These are phyloP conservation scores for Cronartium ribicola DNA, from an alignment of 1,284 basidiomycete species.

Conservation along the genomic window DNA sequence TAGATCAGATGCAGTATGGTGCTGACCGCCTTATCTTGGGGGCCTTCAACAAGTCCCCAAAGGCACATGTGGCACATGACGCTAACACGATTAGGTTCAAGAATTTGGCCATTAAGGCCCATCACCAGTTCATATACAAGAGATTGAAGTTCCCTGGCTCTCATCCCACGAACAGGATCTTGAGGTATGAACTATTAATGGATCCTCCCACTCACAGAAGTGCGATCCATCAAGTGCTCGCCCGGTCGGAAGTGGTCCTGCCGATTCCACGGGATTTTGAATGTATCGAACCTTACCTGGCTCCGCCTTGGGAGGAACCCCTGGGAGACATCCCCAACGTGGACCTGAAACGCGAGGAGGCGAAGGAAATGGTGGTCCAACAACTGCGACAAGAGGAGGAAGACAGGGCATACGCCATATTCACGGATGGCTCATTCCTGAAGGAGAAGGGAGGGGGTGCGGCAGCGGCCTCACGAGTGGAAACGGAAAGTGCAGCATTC, in stretches of 20 bases:
- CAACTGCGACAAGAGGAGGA: neutral
- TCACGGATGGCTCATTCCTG: constrained; percentile 18
- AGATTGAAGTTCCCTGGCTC: neutral
- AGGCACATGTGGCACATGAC: neutral
- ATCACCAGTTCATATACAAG: neutral
- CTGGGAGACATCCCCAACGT: neutral
- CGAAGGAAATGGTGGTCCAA: neutral
- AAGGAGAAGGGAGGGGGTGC: constrained; percentile 22
- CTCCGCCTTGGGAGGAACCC: neutral
- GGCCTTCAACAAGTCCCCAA: neutral
- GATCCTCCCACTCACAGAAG: neutral
- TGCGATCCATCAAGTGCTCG: neutral
- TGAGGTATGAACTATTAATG: neutral
- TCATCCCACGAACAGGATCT: neutral
- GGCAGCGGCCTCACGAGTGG: neutral
- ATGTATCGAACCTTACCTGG: neutral
- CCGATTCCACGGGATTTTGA: neutral
- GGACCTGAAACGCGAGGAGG: neutral
- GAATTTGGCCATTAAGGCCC: neutral
- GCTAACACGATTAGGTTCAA: neutral
- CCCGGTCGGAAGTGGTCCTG: neutral
- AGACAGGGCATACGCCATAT: neutral
- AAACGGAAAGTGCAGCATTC: neutral
- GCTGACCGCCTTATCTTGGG: neutral
- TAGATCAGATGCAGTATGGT: neutral